Percentiles rank a stretch among this genome's conserved stretches.
Conservation (phyloP, 1,284 basidiomycete species). For the Earliella scabrosa region DNA sequence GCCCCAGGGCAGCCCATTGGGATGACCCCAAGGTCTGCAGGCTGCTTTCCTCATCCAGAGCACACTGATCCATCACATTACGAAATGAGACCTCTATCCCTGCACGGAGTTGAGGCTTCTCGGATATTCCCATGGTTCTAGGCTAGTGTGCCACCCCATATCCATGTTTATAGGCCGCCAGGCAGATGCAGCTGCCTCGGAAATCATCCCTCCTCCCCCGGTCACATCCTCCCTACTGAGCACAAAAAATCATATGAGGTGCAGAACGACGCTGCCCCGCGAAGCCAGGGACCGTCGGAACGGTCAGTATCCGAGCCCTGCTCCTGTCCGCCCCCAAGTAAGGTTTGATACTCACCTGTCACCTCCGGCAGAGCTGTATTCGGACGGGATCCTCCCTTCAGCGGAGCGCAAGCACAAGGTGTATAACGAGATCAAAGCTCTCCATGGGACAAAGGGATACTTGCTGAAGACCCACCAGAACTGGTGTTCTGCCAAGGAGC, state of each 20-base stretch:
- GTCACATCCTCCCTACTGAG: no score
- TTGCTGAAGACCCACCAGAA: neutral
- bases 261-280: no score
- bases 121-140: neutral
- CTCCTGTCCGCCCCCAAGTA: neutral
- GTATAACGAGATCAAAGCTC: neutral
- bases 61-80: neutral
- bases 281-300: neutral
- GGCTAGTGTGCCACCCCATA: neutral
- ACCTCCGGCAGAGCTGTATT: neutral
- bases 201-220: no score
- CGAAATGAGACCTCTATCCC: neutral
- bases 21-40: no score
- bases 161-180: no score
- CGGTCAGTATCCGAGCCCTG: no score
- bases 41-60: no score
- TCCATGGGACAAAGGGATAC: neutral
- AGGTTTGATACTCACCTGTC: neutral
- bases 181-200: no score
- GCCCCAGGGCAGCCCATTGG: no score
- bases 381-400: neutral
- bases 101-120: neutral
- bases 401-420: neutral
- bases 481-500: neutral
- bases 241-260: no score